Evolutionary conservation across 306 rosid species (phyloP), one percentile per base, ranked within the genome.

Genomic region (Cicer yamashitae): DNA sequence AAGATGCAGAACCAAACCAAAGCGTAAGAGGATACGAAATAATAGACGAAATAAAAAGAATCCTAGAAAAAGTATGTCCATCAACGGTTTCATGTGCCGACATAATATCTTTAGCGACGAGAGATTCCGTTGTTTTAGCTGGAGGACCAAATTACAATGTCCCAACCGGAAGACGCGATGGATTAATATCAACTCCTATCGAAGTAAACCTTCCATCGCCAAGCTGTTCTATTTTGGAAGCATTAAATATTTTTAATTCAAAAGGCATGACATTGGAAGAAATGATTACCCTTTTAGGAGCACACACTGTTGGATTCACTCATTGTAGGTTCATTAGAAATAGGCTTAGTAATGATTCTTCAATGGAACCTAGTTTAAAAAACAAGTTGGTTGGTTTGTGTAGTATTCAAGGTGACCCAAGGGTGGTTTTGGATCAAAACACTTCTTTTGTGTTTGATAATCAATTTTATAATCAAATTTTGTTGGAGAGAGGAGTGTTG

Each of bases 261-360:
- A 88, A 82, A 1, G 83, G 88, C 1, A 1, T 90, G 72, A 73
- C 82, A 1, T 13, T 76, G 13, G 72, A 63, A 1, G 90, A 88
- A 43, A 90, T 90, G 96, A 86, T 85, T 2, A 80, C 88, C 1
- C 90, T 90, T 6, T 45, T 88, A 38, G 96, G 96, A 1, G 93
- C 88, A 1, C 96, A 90, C 71, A 88, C 96, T 0, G 82, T 88
- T 45, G 93, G 93, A 6, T 50, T 85, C 1, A 63, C 77, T 1
- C 93, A 87, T 38, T 88, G 96, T 46, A 61, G 8, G 10, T 88
- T 88, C 81, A 74, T 90, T 5, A 0, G 7, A 0, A 13, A 59
- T 1, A 76, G 90, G 78, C 79, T 90, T 15, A 74, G 44, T 15
- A 74, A 58, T 1, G 86, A 87, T 47, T 74, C 86, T 7, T 8